Evolutionary conservation across 208 protist genomes (phyloP), one percentile per base, ranked within the genome.

Genomic region (Strigomonas galati): DNA sequence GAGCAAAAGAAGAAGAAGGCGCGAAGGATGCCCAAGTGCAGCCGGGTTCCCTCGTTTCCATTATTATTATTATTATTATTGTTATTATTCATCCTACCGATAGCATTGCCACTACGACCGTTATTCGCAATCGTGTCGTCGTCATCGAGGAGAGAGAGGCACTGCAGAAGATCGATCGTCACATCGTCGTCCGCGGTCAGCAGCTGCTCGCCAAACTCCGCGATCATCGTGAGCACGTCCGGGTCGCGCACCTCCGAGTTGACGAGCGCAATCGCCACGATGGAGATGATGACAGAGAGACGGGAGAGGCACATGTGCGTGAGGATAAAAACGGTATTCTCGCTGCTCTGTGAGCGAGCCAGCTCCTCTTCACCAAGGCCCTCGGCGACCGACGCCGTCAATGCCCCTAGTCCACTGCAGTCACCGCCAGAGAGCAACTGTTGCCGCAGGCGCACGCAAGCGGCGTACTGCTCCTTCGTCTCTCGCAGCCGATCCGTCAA

Each of bases 1-100:
- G 63, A 67, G 69, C 89, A 89, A 60, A 91, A 93, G 64, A 92
- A 95, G 66, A 95, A 95, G 56, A 95, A 81, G 0, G 89, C 43
- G 51, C 89, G 86, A 31, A 95, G 67, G 26, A 95, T 74, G 52
- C 89, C 84, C 7, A 85, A 26, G 67, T 95, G 89, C 44, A 91
- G 68, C 24, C 78, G 71, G 10, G 32, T 32, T 2, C 37, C 55
- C 7, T 27, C 19, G 7, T 65, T 23, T 9, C 59, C 31, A 62
- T 0, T 30, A 48, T 53, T 44, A 40, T 30, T 59, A 51, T 69
- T 32, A 66, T 62, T 49, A 40, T 37, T 55, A 28, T 64, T 57
- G 30, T 31, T 31, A 15, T 48, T 65, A 52, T 37, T 26, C 7
- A 17, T 32, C 2, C 9, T 37, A 37, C 9, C 2, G 32, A 2